Evolutionary conservation across 345 rosid species (phyloP).

Genomic region (Gossypium sturtianum): DNA sequence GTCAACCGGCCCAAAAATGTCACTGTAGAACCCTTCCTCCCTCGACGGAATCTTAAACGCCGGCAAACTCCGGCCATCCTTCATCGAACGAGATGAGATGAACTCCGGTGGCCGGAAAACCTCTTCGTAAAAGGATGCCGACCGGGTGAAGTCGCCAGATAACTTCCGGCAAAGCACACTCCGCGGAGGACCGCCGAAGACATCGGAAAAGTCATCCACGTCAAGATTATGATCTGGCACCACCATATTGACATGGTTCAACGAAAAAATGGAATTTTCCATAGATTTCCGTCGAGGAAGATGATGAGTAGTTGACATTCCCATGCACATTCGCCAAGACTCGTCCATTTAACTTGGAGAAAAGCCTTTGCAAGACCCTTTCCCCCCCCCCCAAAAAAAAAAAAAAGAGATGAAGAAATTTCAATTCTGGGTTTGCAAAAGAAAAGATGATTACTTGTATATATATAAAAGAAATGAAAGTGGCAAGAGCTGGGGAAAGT

Average conservation of each 20-base stretch:
- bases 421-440: not conserved
- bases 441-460: not conserved
- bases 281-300: slow-evolving; percentile 44
- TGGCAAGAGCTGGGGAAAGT: not conserved
- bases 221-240: slow-evolving; percentile 19
- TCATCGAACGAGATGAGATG: slow-evolving; percentile 16
- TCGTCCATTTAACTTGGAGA: slow-evolving; percentile 49
- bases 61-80: slow-evolving; percentile 53
- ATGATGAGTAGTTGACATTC: slow-evolving; percentile 29
- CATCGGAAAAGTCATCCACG: slow-evolving; percentile 28
- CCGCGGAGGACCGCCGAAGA: slow-evolving; percentile 78
- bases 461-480: not conserved
- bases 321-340: slow-evolving; percentile 78
- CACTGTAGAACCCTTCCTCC: slow-evolving; percentile 53
- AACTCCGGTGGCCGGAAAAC: slow-evolving; percentile 48
- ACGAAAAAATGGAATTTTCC: slow-evolving; percentile 18
- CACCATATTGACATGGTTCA: not conserved
- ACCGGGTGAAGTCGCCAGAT: slow-evolving; percentile 48
- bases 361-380: not conserved
- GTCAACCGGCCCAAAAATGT: slow-evolving; percentile 45
- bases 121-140: slow-evolving; percentile 60
- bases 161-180: slow-evolving; percentile 52
- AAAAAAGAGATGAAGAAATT: not conserved
- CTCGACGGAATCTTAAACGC: slow-evolving; percentile 62
- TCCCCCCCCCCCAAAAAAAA: no score